phyloP scores from a whole-genome alignment of 169 alveolate species.

The Miamiensis avidus region DNA sequence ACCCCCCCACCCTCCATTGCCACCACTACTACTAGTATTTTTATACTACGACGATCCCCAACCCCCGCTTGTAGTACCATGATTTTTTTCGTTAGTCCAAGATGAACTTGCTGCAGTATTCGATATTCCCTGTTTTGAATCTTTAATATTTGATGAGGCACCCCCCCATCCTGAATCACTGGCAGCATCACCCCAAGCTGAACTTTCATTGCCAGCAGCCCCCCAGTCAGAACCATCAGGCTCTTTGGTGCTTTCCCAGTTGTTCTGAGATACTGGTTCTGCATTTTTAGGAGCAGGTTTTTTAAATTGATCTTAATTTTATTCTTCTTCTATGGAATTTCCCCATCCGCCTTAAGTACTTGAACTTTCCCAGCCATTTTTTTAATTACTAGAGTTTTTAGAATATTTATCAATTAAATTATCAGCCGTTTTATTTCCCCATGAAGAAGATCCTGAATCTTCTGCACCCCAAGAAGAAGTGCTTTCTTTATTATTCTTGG shows the following conservation, averaged over 20 bases:
- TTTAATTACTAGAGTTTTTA: too few species aligned
- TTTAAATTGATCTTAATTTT: not conserved
- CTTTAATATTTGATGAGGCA: not conserved
- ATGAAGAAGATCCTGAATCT: too few species aligned
- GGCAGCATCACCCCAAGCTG: too few species aligned
- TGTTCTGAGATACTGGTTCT: not conserved
- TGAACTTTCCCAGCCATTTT: not conserved
- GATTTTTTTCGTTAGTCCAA: not conserved
- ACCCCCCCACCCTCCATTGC: not conserved
- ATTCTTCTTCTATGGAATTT: not conserved
- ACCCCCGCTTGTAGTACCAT: not conserved
- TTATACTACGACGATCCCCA: not conserved
- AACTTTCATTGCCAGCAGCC: too few species aligned
- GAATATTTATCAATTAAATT: too few species aligned
- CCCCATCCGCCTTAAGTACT: not conserved
- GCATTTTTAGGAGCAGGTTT: not conserved
- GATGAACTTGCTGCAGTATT: too few species aligned
- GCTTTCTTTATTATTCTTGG: too few species aligned
- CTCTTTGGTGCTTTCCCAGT: not conserved
- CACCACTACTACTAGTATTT: not conserved
- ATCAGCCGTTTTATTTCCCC: not conserved
- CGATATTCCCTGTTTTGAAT: too few species aligned
- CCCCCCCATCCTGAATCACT: not conserved
- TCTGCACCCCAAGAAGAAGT: not conserved
- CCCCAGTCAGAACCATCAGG: too few species aligned